Conservation (phyloP, 2,329 filamentous ascomycete species). For the Xylaria sp. region DNA sequence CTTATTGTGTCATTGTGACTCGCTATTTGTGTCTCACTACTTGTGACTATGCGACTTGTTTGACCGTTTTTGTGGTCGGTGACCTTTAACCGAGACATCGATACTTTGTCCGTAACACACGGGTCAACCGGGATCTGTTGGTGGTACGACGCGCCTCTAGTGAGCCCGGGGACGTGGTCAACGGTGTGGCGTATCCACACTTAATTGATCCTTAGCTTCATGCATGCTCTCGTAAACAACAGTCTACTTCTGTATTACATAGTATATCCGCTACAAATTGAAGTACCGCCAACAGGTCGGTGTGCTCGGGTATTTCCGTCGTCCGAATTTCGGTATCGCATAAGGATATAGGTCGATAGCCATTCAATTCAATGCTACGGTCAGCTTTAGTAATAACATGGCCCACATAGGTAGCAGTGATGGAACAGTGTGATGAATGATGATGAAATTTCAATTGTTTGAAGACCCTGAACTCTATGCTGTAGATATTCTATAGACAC, state of each 20-base stretch:
- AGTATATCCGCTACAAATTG: no score
- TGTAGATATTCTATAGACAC: conserved; percentile 31
- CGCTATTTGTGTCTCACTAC: no score
- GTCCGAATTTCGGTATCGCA: neutral
- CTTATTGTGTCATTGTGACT: no score
- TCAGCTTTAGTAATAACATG: conserved; percentile 10
- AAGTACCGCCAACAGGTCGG: no score
- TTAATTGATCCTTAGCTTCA: neutral
- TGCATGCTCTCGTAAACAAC: neutral
- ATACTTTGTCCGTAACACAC: no score
- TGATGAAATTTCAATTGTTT: conserved; percentile 29
- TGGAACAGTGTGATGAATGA: neutral
- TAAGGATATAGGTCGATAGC: neutral
- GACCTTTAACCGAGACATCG: no score
- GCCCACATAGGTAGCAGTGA: neutral
- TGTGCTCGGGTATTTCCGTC: neutral
- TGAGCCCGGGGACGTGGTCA: neutral
- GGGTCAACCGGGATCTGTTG: no score
- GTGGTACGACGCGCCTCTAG: no score
- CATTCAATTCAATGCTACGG: neutral
- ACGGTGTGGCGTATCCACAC: conserved; percentile 12
- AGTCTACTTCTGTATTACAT: no score
- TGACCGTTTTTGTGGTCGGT: no score
- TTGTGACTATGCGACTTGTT: no score
- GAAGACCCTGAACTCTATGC: conserved; percentile 32